These are phyloP conservation scores for Nannochloris sp. DNA, from an alignment of 139 green algal species.

Conservation along the genomic window DNA sequence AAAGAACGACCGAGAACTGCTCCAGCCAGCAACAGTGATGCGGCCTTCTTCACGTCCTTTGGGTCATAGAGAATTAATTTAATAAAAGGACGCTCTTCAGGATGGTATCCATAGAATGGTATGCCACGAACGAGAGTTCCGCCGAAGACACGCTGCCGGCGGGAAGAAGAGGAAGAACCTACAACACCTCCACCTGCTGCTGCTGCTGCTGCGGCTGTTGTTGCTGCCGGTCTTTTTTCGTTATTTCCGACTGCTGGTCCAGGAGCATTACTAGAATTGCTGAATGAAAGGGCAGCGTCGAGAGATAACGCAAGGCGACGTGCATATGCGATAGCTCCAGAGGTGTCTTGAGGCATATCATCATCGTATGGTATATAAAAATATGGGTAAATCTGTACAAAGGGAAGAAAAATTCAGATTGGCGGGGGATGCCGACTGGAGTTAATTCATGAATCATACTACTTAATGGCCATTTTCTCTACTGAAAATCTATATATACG, in stretches of 20 bases:
- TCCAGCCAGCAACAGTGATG: conserved; percentile 58
- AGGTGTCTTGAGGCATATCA: conserved; percentile 53
- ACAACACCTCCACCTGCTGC: not conserved
- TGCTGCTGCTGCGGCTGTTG: conserved; percentile 10
- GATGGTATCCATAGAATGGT: conserved; percentile 86
- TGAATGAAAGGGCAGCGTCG: conserved; percentile 10
- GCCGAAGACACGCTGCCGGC: conserved; percentile 55
- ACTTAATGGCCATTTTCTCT: too few species aligned
- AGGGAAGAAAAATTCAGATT: conserved; percentile 38
- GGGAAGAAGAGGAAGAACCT: not conserved
- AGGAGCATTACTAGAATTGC: not conserved
- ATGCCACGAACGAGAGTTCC: conserved; percentile 65
- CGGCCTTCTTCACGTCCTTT: conserved; percentile 50
- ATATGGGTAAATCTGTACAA: too few species aligned
- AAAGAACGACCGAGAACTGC: conserved; percentile 62
- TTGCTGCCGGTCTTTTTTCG: conserved; percentile 4
- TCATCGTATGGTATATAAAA: conserved; percentile 87
- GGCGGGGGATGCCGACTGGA: not conserved
- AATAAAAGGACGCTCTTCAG: conserved; percentile 70
- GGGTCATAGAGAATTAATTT: conserved; percentile 84
- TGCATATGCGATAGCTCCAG: conserved; percentile 31
- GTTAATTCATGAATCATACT: conserved; percentile 2
- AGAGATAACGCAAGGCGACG: conserved; percentile 33
- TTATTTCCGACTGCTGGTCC: not conserved
- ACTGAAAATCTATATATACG: too few species aligned